A percentile compares a stretch with the other conserved stretches of the same genome.
Evolutionary conservation across 2,329 filamentous ascomycete species (phyloP).

Genomic region (Xylaria sp.): DNA sequence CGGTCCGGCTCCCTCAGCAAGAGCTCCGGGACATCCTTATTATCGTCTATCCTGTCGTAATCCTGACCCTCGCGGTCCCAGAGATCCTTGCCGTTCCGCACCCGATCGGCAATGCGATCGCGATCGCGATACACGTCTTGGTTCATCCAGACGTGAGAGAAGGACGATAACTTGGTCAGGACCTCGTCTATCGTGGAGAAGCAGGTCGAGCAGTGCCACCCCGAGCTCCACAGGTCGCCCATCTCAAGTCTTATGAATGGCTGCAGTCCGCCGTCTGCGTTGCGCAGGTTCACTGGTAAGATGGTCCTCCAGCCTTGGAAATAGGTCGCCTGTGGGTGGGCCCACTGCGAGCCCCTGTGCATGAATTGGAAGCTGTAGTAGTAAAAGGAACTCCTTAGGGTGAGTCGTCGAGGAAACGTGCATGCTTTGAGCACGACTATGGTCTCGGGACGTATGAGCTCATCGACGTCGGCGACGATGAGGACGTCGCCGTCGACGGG

Average conservation of each 20-base stretch:
- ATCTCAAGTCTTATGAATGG: slow-evolving; percentile 55
- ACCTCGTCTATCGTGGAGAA: slow-evolving; percentile 66
- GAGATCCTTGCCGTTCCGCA: slow-evolving; percentile 63
- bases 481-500: slow-evolving; percentile 64
- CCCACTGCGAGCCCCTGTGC: slow-evolving; percentile 59
- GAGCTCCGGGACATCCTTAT: slow-evolving; percentile 63
- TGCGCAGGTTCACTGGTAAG: slow-evolving; percentile 63
- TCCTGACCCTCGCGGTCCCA: slow-evolving; percentile 61
- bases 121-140: slow-evolving; percentile 58
- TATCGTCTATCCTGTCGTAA: slow-evolving; percentile 60
- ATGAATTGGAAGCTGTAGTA: slow-evolving; percentile 68
- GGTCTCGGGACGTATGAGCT: slow-evolving; percentile 64
- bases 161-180: slow-evolving; percentile 64
- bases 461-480: slow-evolving; percentile 69
- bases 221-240: slow-evolving; percentile 44
- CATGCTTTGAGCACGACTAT: slow-evolving; percentile 61
- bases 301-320: slow-evolving; percentile 63
- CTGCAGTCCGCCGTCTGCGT: slow-evolving; percentile 55
- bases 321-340: slow-evolving; percentile 68
- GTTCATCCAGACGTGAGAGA: slow-evolving; percentile 66
- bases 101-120: slow-evolving; percentile 59
- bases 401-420: slow-evolving; percentile 62
- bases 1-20: slow-evolving; percentile 53
- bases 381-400: slow-evolving; percentile 62
- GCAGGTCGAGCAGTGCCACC: slow-evolving; percentile 71